Conservation (phyloP, 257 asterid species). For the Solanum piurae region DNA sequence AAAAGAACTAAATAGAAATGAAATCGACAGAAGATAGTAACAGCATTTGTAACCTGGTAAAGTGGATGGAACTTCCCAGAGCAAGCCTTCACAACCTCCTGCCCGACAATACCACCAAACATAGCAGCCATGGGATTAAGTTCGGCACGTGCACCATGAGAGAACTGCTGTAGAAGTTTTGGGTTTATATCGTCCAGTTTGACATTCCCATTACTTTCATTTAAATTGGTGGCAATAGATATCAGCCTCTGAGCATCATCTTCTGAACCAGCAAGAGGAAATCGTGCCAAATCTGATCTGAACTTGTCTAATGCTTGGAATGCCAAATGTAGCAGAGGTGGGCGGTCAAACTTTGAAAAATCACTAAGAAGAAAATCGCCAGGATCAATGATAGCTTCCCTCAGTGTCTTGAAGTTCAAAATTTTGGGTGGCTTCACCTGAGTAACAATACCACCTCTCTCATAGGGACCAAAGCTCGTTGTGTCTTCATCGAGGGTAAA, state of each 20-base stretch:
- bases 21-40: not conserved
- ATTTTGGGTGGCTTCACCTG: conserved; percentile 89
- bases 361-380: conserved; percentile 89
- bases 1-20: not conserved
- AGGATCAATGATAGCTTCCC: conserved; percentile 70
- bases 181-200: conserved; percentile 65
- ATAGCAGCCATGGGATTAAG: conserved; percentile 97
- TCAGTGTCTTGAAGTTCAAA: conserved; percentile 71
- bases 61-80: conserved; percentile 95
- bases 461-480: conserved; percentile 52
- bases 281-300: conserved; percentile 48
- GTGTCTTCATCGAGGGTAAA: conserved; percentile 87
- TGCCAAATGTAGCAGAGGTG: conserved; percentile 87
- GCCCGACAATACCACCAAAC: conserved; percentile 96
- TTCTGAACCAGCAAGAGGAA: conserved; percentile 81
- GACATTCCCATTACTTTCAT: conserved; percentile 53
- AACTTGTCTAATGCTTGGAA: conserved; percentile 77
- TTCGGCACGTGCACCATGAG: conserved; percentile 86
- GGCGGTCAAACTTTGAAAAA: conserved; percentile 86
- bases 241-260: conserved; percentile 78
- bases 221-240: conserved; percentile 47
- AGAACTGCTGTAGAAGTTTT: conserved; percentile 59
- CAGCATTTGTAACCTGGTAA: conserved; percentile 44
- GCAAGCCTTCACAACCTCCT: conserved; percentile 96
- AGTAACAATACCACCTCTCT: conserved; percentile 82